Evolutionary conservation across 1,284 basidiomycete genomes (phyloP), one percentile per base, ranked within the genome.

Genomic region (Anthracocystis walkeri): DNA sequence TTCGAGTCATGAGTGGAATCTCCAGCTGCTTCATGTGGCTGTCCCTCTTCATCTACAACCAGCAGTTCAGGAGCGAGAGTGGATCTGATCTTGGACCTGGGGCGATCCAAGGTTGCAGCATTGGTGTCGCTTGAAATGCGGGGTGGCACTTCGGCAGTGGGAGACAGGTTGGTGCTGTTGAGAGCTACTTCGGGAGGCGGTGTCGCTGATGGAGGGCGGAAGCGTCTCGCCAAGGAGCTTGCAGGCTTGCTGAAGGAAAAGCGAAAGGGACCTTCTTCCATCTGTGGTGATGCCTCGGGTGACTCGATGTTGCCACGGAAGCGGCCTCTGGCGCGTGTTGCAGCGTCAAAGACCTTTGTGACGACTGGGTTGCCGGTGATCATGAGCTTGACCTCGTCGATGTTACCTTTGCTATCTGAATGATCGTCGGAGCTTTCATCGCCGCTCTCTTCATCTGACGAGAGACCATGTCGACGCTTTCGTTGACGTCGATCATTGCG

Each of bases 311-410:
- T 46, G 14, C 33, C 54, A 21, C 73, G 62, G 7, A 74, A 51
- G 7, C 65, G 64, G 5, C 52, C 70, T 27, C 38, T 59, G 0
- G 66, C 65, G 21, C 61, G 55, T 0, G 58, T 50, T 1, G 61
- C 66, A 23, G 70, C 70, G 33, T 56, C 50, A 14, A 63, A 45
- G 29, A 67, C 65, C 44, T 58, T 66, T 21, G 53, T 70, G 21
- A 80, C 60, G 40, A 81, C 74, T 5, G 77, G 72, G 25, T 78
- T 71, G 45, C 67, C 79, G 0, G 64, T 71, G 58, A 81, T 78
- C 68, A 67, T 78, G 38, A 81, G 69, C 50, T 70, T 72, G 51
- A 81, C 79, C 61, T 78, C 78, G 20, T 54, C 67, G 3, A 40
- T 65, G 16, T 31, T 49, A 7, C 10, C 29, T 3, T 20, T 33